Conservation (phyloP, 345 rosid genomes). For the Populus nigra region DNA sequence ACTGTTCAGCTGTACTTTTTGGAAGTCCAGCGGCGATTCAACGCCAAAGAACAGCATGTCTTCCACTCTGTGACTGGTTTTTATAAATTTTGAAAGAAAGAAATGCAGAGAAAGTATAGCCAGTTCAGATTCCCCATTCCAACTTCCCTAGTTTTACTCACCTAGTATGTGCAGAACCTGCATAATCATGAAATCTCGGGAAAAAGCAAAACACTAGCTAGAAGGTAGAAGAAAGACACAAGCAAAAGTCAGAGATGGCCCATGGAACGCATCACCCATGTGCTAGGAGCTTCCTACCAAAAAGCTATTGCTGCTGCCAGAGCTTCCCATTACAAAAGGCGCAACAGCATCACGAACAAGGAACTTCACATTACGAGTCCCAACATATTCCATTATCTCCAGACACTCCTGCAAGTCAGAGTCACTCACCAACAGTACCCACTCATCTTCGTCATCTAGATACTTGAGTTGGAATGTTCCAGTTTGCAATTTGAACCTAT, state of each 20-base stretch:
- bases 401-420: conserved; percentile 82
- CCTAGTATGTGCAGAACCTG: not conserved
- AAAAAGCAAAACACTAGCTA: too few relatives aligned
- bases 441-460: conserved; percentile 86
- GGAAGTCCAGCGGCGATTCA: too few relatives aligned
- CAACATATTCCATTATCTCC: conserved; percentile 58
- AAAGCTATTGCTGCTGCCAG: conserved; percentile 59
- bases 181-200: not conserved
- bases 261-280: not conserved
- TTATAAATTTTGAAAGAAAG: not conserved
- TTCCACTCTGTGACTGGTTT: too few relatives aligned
- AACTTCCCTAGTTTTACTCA: not conserved
- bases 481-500: conserved; percentile 62
- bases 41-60: not conserved
- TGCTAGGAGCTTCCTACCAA: conserved; percentile 33
- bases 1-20: not conserved
- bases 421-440: conserved; percentile 74
- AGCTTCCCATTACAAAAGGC: conserved; percentile 51
- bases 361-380: conserved; percentile 61
- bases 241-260: not conserved
- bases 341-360: conserved; percentile 63
- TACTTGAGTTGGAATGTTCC: conserved; percentile 79
- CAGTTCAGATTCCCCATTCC: not conserved
- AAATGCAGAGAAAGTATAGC: not conserved
- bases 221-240: not conserved